A percentile compares a stretch with the other conserved stretches of the same genome.
Evolutionary conservation across 108 stramenopile genomes (phyloP).

Genomic region (Asterionellopsis glacialis): DNA sequence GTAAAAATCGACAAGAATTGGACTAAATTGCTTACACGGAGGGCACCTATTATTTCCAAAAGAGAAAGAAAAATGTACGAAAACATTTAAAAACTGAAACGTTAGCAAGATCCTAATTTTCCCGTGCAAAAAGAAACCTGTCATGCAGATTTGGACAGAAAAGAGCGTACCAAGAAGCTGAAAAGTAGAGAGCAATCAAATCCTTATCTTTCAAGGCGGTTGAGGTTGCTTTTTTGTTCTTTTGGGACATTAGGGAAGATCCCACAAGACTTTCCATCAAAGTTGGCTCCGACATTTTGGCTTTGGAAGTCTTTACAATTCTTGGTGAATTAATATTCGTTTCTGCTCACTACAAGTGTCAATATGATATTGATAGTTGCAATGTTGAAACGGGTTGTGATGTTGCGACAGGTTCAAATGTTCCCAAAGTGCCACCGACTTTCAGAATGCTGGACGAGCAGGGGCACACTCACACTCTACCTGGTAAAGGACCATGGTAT

Average conservation of each 20-base stretch:
- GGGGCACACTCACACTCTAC: too few relatives aligned
- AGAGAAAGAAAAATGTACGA: neutral
- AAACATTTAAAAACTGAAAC: neutral
- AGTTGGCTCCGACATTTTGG: neutral
- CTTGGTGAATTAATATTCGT: neutral
- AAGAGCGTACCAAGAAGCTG: conserved; percentile 32
- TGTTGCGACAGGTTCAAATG: too few relatives aligned
- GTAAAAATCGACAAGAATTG: conserved; percentile 63
- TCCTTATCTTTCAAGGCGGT: conserved; percentile 39
- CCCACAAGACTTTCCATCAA: neutral
- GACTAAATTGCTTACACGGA: conserved; percentile 66
- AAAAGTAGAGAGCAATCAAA: conserved; percentile 63
- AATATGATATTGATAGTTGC: too few relatives aligned
- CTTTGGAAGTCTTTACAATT: neutral
- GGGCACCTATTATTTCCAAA: conserved; percentile 31
- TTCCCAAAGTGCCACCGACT: too few relatives aligned
- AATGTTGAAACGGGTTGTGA: too few relatives aligned
- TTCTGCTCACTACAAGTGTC: too few relatives aligned
- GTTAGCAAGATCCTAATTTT: neutral
- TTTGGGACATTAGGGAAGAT: neutral
- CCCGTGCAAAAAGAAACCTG: neutral
- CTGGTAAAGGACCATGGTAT: too few relatives aligned
- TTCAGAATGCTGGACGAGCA: too few relatives aligned
- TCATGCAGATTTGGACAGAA: too few relatives aligned
- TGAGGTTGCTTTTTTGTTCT: conserved; percentile 16